Base-by-base conservation (phyloP, 2,329 filamentous ascomycete genomes). In the Diplodia intermedia region DNA sequence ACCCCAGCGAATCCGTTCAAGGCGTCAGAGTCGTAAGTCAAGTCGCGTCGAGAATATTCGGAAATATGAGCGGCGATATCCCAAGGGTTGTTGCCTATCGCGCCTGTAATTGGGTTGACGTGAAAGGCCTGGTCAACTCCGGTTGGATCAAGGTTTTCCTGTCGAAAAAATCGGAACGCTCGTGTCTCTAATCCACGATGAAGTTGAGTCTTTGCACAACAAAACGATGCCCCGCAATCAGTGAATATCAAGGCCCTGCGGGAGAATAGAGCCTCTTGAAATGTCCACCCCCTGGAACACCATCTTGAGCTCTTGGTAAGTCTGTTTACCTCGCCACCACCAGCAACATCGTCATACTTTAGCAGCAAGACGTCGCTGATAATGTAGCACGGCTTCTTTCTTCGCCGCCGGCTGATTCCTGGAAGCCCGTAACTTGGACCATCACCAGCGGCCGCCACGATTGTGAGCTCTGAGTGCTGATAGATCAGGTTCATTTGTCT, bases 271-370 rank as follows among this genome's bases (percentile, higher is more conserved):
- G 40, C 18, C 18, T 43, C 18, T 6, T 43, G 18, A 4, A 43
- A 8, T 43, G 15, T 43, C 18, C 15, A 43, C 1, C 15, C 40
- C 15, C 40, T 43, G 15, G 18, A 43, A 2, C 6, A 5, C 18
- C 40, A 43, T n/a, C n/a, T 43, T 4, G 6, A 43, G 1, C 40
- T 43, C n/a, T 3, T 5, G 2, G 6, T n/a, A 5, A 43, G 5
- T n/a, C 6, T 7, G 1, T 1, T n/a, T n/a, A 43, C n/a, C 5
- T n/a, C 1, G 2, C 15, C 15, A 8, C 2, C 1, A n/a, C 15
- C 40, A 40, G 14, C 23, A 23, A 2, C 1, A 23, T 40, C 14
- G 38, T 5, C 5, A 40, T 18, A 15, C 38, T 18, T 40, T 2
- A 40, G 38, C 3, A 40, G 38, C 38, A 40, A 6, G 12, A 40